Evolutionary conservation across 1,284 basidiomycete genomes (phyloP).

Genomic region (Mycosarcoma mackinlayi): DNA sequence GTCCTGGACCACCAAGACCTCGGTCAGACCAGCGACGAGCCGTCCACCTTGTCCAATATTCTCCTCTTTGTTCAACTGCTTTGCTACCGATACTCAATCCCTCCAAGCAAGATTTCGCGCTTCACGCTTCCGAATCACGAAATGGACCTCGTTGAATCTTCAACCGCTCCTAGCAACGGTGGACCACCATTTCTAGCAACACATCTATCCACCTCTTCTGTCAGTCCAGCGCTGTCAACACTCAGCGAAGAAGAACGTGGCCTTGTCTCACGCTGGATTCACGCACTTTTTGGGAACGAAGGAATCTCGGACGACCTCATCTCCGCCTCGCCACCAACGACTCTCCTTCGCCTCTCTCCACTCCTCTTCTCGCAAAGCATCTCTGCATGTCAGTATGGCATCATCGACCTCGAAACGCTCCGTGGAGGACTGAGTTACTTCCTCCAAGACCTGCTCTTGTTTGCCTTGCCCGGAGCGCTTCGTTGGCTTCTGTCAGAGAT

Average conservation of each 20-base stretch:
- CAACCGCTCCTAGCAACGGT: not conserved
- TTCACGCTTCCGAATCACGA: constrained; percentile 1
- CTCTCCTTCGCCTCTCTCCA: constrained; percentile 70
- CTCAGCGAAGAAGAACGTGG: constrained; percentile 65
- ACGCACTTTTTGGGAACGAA: constrained; percentile 68
- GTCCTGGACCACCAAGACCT: constrained; percentile 44
- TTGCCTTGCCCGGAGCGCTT: constrained; percentile 71
- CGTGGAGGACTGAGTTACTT: constrained; percentile 72
- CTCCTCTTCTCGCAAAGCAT: constrained; percentile 72
- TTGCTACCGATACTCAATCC: constrained; percentile 25
- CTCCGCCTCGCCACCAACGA: constrained; percentile 69
- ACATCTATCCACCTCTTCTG: constrained; percentile 49
- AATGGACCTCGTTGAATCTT: not conserved
- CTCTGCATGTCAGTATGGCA: constrained; percentile 69
- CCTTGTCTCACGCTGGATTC: constrained; percentile 67
- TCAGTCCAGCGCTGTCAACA: constrained; percentile 60
- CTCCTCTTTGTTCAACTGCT: constrained; percentile 50
- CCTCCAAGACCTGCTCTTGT: constrained; percentile 71
- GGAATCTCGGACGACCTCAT: constrained; percentile 70
- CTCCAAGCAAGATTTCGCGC: constrained; percentile 12
- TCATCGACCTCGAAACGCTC: constrained; percentile 71
- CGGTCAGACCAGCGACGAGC: constrained; percentile 52
- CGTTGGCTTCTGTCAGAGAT: constrained; percentile 52
- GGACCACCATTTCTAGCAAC: constrained; percentile 49
- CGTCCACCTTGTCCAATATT: constrained; percentile 41